Evolutionary conservation across 495 filamentous ascomycete genomes (phyloP), one percentile per base, ranked within the genome.

Genomic region (Aspergillus diversus): DNA sequence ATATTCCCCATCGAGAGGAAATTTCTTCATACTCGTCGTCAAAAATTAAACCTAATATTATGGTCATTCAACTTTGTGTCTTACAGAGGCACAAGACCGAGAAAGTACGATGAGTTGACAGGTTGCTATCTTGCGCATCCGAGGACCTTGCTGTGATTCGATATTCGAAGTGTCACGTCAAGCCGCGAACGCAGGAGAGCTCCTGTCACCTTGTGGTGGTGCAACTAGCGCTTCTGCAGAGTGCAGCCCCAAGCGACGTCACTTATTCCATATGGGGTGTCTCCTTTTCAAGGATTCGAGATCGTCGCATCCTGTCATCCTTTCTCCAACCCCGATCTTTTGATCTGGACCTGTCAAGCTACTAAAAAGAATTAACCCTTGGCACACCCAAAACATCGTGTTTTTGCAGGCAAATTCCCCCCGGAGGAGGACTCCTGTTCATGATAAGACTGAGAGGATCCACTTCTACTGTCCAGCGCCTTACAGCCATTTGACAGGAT

Each of bases 321-420:
- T 27, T n/a, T 31, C 16, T 31, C 47, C 47, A 57, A 57, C 37
- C 55, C 55, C 21, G 33, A 31, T 34, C 31, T 33, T 46, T 47
- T 33, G 43, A 59, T 31, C 57, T 52, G 16, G 57, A 60, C 57
- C 57, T 60, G 47, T 60, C 57, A 43, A 7, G 48, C 42, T 21
- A 37, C 48, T 37, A 51, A 49, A 52, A 27, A 34, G 32, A 34
- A 1, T 46, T 27, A 17, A 4, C 17, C 55, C 55, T 58, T 49
- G 55, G 43, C 55, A 34, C n/a, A 32, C 11, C 55, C 15, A 58
- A 32, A 57, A 21, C 21, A 33, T 58, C 21, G 21, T 27, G 21
- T 27, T 27, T 27, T 27, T 27, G 21, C 21, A 27, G 21, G 21
- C 21, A 2, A 27, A 27, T 27, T 2, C 21, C 21, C 21, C 21